Base-by-base conservation (phyloP, 1,284 basidiomycete species). In the Sporisorium exsertum region DNA sequence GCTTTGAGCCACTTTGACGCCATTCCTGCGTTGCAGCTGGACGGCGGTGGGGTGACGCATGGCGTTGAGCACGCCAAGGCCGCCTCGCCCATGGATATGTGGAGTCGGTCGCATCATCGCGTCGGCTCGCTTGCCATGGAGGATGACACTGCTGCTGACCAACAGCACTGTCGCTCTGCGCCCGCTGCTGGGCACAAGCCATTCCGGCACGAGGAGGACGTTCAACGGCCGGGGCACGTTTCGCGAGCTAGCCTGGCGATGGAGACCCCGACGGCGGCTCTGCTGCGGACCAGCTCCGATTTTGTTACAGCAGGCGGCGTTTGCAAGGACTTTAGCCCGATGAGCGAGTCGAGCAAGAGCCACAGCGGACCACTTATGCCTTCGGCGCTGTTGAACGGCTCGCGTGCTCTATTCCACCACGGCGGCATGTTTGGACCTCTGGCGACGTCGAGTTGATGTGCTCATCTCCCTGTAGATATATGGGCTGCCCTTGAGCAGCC, bases 141-240 rank as follows among this genome's bases (percentile, higher is more conserved):
- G 10, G 63, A 59, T 8, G 54, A 63, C 3, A 46, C 35, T 8
- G 53, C 59, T 2, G 49, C 35, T 1, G 59, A 61, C n/a, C 58
- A 76, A 13, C 78, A 79, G 46, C 68, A 78, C 40, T 77, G 77
- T 32, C 79, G 66, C 51, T 81, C 79, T 15, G 78, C 79, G 8
- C 79, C 79, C 27, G 72, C 75, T 24, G 54, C 49, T 64, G 15
- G 73, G 58, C 6, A 63, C 53, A 18, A 46, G 51, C 26, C 15
- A 35, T 24, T 50, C 46, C 9, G 49, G 20, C 53, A 61, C 33
- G 47, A 47, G 13, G 29, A 16, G 2, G 29, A 40, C 53, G 43
- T 42, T 20, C 64, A 59, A 22, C 43, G 57, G 45, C 58, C 63
- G 3, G 32, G 51, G 42, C 69, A 72, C 26, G 13, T 59, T 16